phyloP scores from a whole-genome alignment of 305 asterid genomes.

The Galium porrigens region DNA sequence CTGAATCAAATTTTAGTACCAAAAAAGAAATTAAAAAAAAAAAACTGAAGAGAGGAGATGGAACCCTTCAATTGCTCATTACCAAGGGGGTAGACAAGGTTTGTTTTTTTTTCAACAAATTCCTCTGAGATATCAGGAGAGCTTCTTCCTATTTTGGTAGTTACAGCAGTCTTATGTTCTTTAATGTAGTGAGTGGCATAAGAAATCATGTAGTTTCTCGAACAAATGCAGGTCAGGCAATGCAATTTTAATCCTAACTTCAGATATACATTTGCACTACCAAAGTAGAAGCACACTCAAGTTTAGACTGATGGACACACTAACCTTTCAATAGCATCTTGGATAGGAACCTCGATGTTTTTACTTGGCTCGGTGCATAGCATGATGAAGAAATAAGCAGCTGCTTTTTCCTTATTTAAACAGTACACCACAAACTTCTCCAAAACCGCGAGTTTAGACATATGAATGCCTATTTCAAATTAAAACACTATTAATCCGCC shows the following conservation, averaged over 20 bases:
- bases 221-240: not conserved
- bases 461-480: conserved; percentile 23
- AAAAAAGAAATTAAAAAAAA: too few relatives aligned
- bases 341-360: conserved; percentile 17
- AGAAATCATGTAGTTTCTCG: not conserved
- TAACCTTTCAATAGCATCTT: conserved; percentile 25
- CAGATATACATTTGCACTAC: not conserved
- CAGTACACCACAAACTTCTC: conserved; percentile 27
- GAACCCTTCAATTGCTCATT: not conserved
- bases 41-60: not conserved
- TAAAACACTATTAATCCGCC: not conserved
- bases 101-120: not conserved
- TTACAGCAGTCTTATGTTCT: not conserved
- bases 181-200: not conserved
- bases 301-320: not conserved
- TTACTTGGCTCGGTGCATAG: conserved; percentile 17
- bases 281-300: not conserved
- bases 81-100: not conserved
- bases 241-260: not conserved
- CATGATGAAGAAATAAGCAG: conserved; percentile 26
- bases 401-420: conserved; percentile 24
- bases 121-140: not conserved
- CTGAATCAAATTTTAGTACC: not conserved
- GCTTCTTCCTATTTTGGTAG: not conserved
- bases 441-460: conserved; percentile 22